Conservation (phyloP, 2,329 filamentous ascomycete species). For the Pyrenophora teres region DNA sequence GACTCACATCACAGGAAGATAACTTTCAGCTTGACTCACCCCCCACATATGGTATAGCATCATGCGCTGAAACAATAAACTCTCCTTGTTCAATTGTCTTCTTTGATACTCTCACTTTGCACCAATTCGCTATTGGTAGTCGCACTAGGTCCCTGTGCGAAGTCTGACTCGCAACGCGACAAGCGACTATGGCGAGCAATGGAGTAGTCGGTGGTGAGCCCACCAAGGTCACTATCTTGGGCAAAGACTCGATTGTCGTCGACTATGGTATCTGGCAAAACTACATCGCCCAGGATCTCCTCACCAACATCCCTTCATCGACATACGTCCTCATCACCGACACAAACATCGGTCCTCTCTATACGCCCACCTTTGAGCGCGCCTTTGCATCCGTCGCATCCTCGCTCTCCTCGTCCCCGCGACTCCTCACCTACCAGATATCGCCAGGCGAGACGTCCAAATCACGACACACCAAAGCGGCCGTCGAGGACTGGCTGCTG, state of each 20-base stretch:
- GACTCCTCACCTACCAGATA: slow-evolving; percentile 87
- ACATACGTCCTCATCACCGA: slow-evolving; percentile 98
- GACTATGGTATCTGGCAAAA: slow-evolving; percentile 88
- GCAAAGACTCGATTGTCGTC: slow-evolving; percentile 87
- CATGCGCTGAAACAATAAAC: slow-evolving; percentile 8
- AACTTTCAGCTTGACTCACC: slow-evolving; percentile 7
- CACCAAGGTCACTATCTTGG: slow-evolving; percentile 77
- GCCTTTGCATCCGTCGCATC: slow-evolving; percentile 68
- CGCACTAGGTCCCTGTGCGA: slow-evolving; percentile 5
- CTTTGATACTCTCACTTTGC: not conserved
- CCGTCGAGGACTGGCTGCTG: slow-evolving; percentile 97
- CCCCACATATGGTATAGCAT: not conserved
- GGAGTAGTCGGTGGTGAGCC: slow-evolving; percentile 46
- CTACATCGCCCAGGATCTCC: slow-evolving; percentile 80
- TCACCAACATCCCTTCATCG: slow-evolving; percentile 76
- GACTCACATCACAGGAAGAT: slow-evolving; percentile 5
- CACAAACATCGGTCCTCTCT: slow-evolving; percentile 82
- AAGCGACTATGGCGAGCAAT: slow-evolving; percentile 39
- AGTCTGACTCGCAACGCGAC: slow-evolving; percentile 19
- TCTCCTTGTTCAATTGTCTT: slow-evolving; percentile 6
- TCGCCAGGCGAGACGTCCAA: slow-evolving; percentile 94
- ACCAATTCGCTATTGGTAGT: slow-evolving; percentile 2
- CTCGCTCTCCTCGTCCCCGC: slow-evolving; percentile 55
- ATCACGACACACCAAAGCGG: slow-evolving; percentile 87
- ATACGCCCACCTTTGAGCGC: slow-evolving; percentile 76